Evolutionary conservation across 371 early-diverging fungal species (phyloP), one percentile per base, ranked within the genome.

Genomic region (Mucor velutinosus): DNA sequence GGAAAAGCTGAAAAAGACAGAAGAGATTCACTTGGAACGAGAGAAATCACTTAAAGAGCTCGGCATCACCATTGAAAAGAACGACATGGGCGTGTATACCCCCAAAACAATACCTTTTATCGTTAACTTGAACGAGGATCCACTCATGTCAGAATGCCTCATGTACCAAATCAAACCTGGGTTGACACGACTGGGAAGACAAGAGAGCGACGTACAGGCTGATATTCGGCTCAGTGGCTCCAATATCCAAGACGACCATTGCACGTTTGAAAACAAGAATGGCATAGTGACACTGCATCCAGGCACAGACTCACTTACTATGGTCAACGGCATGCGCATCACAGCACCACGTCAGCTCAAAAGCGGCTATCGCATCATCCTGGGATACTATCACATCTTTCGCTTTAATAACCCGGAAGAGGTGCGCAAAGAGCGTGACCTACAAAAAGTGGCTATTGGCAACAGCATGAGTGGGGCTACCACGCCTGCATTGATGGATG

Each of bases 101-200:
- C 95, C 97, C 3, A 91, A 92, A 60, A 87, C 88, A 41, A 86
- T 90, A 27, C 96, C 97, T 3, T 95, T 95, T 76, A 80, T 97
- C 49, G 90, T 95, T 61, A 97, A 95, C 66, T 79, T 95, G 58
- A 94, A 92, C 74, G 95, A 95, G 66, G 95, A 97, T 75, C 95
- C 95, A 17, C 86, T 92, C 53, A 91, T 94, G 92, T 91, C 93
- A 10, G 94, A 97, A 74, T 95, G 95, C 61, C 76, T 97, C 14
- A 89, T 97, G 49, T 95, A 95, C 74, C 91, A 92, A 62, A 82
- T 97, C 60, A 92, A 92, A 57, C 88, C 87, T 4, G 96, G 96
- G 5, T 73, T 74, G 8, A 94, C 94, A 0, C 73, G 77, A 0
- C 93, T 95, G 2, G 97, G 95, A 21, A 73, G 82, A 27, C 72